Evolutionary conservation across 2,329 filamentous ascomycete genomes (phyloP).

Genomic region (Trichoderma oligosporum): DNA sequence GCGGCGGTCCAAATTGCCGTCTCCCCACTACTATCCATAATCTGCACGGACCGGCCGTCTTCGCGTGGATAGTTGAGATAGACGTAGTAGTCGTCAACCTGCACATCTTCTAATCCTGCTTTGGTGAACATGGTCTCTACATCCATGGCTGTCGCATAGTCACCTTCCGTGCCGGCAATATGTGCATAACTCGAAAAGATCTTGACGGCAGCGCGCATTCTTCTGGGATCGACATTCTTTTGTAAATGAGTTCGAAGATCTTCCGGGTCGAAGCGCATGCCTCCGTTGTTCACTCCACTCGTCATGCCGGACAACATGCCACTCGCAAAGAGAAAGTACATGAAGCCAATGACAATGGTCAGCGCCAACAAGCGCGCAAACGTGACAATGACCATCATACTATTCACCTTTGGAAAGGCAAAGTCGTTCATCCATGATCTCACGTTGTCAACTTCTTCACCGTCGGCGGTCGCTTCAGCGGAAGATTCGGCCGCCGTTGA

Average conservation of each 20-base stretch:
- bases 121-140: slow-evolving; percentile 72
- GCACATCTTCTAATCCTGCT: slow-evolving; percentile 70
- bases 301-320: slow-evolving; percentile 71
- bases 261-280: slow-evolving; percentile 75
- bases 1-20: slow-evolving; percentile 70
- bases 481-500: slow-evolving; percentile 21
- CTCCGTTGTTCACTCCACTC: slow-evolving; percentile 54
- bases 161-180: slow-evolving; percentile 89
- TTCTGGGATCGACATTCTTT: slow-evolving; percentile 63
- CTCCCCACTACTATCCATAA: slow-evolving; percentile 63
- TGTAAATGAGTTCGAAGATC: slow-evolving; percentile 74
- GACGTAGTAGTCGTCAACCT: slow-evolving; percentile 75
- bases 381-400: slow-evolving; percentile 53
- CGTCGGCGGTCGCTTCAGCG: slow-evolving; percentile 19
- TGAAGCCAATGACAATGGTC: slow-evolving; percentile 67
- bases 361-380: slow-evolving; percentile 71
- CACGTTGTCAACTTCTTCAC: slow-evolving; percentile 27
- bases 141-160: slow-evolving; percentile 80
- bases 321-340: slow-evolving; percentile 83
- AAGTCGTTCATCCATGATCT: slow-evolving; percentile 27
- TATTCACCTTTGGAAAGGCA: slow-evolving; percentile 39
- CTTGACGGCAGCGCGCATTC: slow-evolving; percentile 67
- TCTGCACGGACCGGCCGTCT: slow-evolving; percentile 74
- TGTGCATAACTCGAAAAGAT: slow-evolving; percentile 84
- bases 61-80: slow-evolving; percentile 87